Conservation (phyloP, 1,284 basidiomycete genomes). For the Cryptococcus sp. region DNA sequence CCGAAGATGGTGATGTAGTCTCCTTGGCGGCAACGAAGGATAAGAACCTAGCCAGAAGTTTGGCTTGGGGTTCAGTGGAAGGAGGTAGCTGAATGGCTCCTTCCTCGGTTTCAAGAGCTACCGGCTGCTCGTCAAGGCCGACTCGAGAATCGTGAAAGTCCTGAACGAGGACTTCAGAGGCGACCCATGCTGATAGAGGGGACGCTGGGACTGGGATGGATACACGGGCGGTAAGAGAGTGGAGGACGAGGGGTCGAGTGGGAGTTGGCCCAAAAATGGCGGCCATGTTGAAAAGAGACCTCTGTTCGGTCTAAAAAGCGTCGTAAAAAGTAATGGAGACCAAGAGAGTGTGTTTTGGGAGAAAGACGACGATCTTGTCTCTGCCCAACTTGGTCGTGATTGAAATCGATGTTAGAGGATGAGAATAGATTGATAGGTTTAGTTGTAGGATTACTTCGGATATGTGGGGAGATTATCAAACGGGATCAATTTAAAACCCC, state of each 20-base stretch:
- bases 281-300: constrained; percentile 1
- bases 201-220: constrained; percentile 76
- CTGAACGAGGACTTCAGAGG: constrained; percentile 79
- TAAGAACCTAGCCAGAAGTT: constrained; percentile 75
- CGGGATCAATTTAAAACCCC: not conserved
- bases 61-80: constrained; percentile 59
- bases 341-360: too few species aligned
- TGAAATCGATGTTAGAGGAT: too few species aligned
- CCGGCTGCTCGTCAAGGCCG: constrained; percentile 30
- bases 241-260: constrained; percentile 48
- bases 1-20: constrained; percentile 54
- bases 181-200: constrained; percentile 71
- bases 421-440: too few species aligned
- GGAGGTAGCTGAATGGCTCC: constrained; percentile 25
- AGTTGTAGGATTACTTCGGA: not conserved
- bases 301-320: too few species aligned
- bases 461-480: not conserved
- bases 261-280: constrained; percentile 19
- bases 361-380: too few species aligned
- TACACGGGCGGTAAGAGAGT: constrained; percentile 49
- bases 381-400: too few species aligned
- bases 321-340: too few species aligned
- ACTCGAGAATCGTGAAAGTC: constrained; percentile 67
- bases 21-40: constrained; percentile 64
- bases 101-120: constrained; percentile 47